A percentile compares a stretch with the other conserved stretches of the same genome.
Evolutionary conservation across 73 alveolate species (phyloP).

Genomic region (Paramecium caudatum): DNA sequence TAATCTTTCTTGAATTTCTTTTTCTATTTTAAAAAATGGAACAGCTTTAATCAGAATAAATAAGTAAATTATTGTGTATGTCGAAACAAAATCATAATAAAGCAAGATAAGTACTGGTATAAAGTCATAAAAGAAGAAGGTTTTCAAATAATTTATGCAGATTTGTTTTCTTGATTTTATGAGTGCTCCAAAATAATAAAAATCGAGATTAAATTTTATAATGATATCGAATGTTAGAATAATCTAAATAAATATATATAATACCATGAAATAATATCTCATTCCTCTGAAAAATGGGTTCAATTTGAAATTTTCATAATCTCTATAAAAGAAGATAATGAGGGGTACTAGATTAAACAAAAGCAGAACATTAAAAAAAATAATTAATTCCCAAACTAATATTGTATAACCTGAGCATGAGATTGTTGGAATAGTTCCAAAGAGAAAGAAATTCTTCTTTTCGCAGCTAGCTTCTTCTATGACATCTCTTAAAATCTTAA

Average conservation of each 20-base stretch:
- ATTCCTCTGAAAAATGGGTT: constrained; percentile 26
- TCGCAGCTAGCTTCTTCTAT: background rate
- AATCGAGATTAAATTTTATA: background rate
- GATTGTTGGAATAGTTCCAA: background rate
- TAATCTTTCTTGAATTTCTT: constrained; percentile 9
- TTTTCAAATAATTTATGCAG: background rate
- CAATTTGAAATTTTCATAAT: background rate
- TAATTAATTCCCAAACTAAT: background rate
- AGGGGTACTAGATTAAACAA: constrained; percentile 26
- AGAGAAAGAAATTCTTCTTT: background rate
- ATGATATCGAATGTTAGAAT: background rate
- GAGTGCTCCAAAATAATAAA: constrained; percentile 19
- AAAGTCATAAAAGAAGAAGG: constrained; percentile 3
- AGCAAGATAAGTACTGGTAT: background rate
- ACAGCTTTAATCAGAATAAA: constrained; percentile 19
- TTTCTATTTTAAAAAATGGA: background rate
- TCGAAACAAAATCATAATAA: background rate
- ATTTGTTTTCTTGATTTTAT: constrained; percentile 17
- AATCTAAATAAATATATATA: background rate
- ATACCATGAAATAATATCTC: constrained; percentile 36
- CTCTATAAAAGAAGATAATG: constrained; percentile 5
- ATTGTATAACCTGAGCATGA: background rate
- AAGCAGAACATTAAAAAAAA: background rate
- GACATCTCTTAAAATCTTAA: background rate
- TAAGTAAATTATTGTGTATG: background rate